These are phyloP conservation scores for Solanum hybrid DNA, from an alignment of 305 asterid genomes.

Conservation along the genomic window DNA sequence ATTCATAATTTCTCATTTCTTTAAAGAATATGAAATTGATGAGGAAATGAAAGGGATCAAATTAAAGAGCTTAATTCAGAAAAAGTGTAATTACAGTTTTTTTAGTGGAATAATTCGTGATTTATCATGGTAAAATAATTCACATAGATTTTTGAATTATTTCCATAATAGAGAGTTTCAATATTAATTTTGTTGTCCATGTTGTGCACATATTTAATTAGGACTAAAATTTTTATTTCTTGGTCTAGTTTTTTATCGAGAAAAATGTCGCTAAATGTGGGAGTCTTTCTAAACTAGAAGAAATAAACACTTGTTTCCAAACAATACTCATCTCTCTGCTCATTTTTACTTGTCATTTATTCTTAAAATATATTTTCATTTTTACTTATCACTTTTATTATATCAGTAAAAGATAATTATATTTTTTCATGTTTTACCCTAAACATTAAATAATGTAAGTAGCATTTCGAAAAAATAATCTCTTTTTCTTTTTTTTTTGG, in stretches of 20 bases:
- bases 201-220: no score
- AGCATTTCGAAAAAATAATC: background rate
- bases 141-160: background rate
- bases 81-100: no score
- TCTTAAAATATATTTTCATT: no score
- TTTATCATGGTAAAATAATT: background rate
- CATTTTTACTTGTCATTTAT: no score
- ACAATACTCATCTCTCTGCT: background rate
- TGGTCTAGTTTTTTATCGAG: background rate
- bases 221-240: background rate
- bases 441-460: no score
- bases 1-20: background rate
- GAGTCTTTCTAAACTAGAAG: background rate
- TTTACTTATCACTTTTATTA: no score
- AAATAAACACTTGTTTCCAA: background rate
- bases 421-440: no score
- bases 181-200: no score
- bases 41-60: background rate
- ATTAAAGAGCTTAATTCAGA: no score
- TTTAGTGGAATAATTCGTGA: background rate
- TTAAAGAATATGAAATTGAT: no score
- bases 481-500: fast-evolving
- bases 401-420: no score
- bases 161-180: background rate
- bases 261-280: no score